phyloP scores from a whole-genome alignment of 352 stramenopile genomes.

The Phytophthora idaei region DNA sequence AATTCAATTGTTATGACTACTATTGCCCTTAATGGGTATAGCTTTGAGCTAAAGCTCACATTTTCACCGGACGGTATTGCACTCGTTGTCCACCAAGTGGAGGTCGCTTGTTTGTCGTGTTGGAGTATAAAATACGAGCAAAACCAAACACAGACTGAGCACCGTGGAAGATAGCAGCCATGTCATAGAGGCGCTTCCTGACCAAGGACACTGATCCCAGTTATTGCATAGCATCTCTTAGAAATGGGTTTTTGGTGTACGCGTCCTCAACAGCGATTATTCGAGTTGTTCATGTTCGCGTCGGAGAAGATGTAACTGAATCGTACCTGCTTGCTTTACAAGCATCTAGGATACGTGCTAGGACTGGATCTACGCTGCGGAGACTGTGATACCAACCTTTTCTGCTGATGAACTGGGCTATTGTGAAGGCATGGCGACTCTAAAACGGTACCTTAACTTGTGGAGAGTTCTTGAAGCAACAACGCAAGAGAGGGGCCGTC shows the following conservation, averaged over 20 bases:
- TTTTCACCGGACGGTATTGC: background rate
- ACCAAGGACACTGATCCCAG: background rate
- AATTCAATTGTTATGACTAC: background rate
- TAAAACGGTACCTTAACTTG: background rate
- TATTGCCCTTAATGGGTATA: background rate
- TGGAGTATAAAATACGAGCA: slow-evolving; percentile 1
- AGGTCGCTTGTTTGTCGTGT: background rate
- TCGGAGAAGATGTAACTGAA: background rate
- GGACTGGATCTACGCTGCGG: background rate
- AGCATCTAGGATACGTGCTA: background rate
- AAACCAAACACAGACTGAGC: background rate
- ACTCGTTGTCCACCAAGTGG: background rate
- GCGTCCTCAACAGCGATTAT: background rate
- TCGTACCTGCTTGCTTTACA: background rate
- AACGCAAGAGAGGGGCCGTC: background rate
- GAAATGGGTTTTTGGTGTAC: background rate
- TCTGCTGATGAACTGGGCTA: background rate
- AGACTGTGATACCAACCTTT: background rate
- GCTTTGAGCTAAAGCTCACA: background rate
- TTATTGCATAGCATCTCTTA: background rate
- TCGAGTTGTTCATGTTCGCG: background rate
- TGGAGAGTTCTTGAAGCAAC: background rate
- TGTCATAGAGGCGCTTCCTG: background rate
- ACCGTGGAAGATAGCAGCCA: background rate
- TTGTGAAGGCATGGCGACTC: background rate